Conservation (phyloP, 257 asterid species). For the Leptodermis oblonga region DNA sequence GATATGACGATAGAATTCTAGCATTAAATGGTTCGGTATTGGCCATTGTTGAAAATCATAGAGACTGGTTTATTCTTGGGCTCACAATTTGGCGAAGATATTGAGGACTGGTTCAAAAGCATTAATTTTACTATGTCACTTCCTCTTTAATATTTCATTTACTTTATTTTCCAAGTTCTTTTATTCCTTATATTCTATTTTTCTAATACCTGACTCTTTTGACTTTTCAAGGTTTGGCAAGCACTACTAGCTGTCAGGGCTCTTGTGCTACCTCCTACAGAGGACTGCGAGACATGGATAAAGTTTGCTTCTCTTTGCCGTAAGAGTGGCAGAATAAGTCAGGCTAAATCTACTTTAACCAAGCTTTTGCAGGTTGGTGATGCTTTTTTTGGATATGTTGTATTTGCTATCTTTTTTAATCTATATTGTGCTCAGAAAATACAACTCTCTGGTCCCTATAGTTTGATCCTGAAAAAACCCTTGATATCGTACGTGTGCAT, state of each 20-base stretch:
- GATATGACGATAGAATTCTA: background rate
- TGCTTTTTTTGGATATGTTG: constrained; percentile 14
- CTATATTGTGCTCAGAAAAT: constrained; percentile 7
- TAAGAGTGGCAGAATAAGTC: constrained; percentile 94
- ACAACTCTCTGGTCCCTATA: constrained; percentile 28
- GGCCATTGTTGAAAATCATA: background rate
- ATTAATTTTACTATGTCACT: background rate
- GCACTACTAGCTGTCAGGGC: constrained; percentile 81
- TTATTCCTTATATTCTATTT: constrained; percentile 5
- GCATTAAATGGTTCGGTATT: background rate
- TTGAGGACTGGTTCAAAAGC: background rate
- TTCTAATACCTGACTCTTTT: constrained; percentile 21
- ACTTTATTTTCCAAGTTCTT: background rate
- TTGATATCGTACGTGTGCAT: constrained; percentile 72
- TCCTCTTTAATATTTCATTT: background rate
- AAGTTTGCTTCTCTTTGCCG: constrained; percentile 97
- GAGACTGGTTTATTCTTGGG: background rate
- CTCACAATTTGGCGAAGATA: constrained; percentile 3
- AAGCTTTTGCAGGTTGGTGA: constrained; percentile 82
- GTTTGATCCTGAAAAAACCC: constrained; percentile 94
- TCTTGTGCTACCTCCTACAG: constrained; percentile 95
- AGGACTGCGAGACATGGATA: constrained; percentile 97
- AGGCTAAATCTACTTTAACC: constrained; percentile 85
- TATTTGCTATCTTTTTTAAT: background rate
- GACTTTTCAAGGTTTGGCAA: constrained; percentile 92